Evolutionary conservation across 495 filamentous ascomycete species (phyloP), one percentile per base, ranked within the genome.

Genomic region (Friedmanniomyces endolithicus): DNA sequence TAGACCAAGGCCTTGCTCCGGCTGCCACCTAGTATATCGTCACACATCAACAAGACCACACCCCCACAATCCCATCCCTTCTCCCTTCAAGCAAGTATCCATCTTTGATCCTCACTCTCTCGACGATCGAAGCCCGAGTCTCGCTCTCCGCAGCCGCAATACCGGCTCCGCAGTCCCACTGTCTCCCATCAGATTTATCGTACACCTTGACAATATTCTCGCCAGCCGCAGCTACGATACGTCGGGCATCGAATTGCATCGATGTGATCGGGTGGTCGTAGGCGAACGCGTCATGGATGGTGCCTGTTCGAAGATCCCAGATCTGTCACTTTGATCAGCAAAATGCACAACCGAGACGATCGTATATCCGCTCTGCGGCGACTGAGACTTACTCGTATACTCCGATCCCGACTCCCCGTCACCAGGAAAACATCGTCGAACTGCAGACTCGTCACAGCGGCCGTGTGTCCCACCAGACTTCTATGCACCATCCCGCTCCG

Each of bases 341-440:
- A 31, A 31, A 3, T 9, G 9, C 27, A 3, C 27, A 3, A 31
- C 27, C 27, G 6, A 34, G 16, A 41, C n/a, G n/a, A n/a, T n/a
- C n/a, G n/a, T n/a, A n/a, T n/a, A n/a, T n/a, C n/a, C n/a, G n/a
- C n/a, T n/a, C 4, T 31, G 27, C 9, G 27, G 3, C 7, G 2
- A 16, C 35, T 9, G 37, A 6, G 37, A 72, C 87, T 77, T 75
- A 98, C 92, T 72, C 92, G 74, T 64, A 97, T 87, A 69, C 90
- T 96, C 56, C 94, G 78, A 68, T 99, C 92, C 57, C 87, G 64
- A 75, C 89, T 95, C 39, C 89, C 94, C 33, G 92, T 97, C 49
- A 99, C 88, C 48, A 99, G 67, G 70, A 95, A 90, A 16, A 94
- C 78, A 64, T 97, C 89, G 63, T 99, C 94, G 60, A 99, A 99